phyloP scores from a whole-genome alignment of 192 early-diverging fungal species.

The Coemansia sp. region DNA sequence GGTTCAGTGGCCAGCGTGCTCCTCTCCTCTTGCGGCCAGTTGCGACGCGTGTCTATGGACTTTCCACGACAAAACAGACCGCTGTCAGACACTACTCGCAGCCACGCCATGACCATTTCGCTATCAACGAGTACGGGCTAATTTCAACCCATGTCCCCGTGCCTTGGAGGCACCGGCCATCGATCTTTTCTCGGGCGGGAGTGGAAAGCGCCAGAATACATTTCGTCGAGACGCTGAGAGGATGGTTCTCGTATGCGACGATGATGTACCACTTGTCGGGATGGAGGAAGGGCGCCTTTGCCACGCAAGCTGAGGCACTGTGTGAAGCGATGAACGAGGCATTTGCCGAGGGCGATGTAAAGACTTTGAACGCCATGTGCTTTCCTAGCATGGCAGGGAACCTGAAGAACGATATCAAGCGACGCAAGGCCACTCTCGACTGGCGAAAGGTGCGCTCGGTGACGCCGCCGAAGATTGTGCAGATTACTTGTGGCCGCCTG shows the following conservation, averaged over 20 bases:
- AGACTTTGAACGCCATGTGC: slow-evolving; percentile 58
- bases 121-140: slow-evolving; percentile 37
- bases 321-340: slow-evolving; percentile 70
- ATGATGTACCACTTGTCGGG: slow-evolving; percentile 27
- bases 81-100: slow-evolving; percentile 20
- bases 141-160: slow-evolving; percentile 15
- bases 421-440: slow-evolving; percentile 54
- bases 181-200: slow-evolving; percentile 15
- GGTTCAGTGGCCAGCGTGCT: slow-evolving; percentile 4
- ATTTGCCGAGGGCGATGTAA: slow-evolving; percentile 62
- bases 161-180: slow-evolving; percentile 17
- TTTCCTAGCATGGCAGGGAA: slow-evolving; percentile 61
- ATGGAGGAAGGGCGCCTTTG: slow-evolving; percentile 60
- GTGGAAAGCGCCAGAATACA: not conserved
- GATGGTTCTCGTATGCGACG: slow-evolving; percentile 16
- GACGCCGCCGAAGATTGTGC: slow-evolving; percentile 58
- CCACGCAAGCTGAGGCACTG: slow-evolving; percentile 58
- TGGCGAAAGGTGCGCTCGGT: slow-evolving; percentile 63
- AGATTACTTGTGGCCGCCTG: slow-evolving; percentile 57
- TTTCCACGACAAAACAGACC: not conserved
- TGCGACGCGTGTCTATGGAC: not conserved
- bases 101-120: slow-evolving; percentile 25
- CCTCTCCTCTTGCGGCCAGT: slow-evolving; percentile 13
- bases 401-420: slow-evolving; percentile 63
- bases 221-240: slow-evolving; percentile 1